Base-by-base conservation (phyloP, 495 filamentous ascomycete species). In the Neurospora africana region DNA sequence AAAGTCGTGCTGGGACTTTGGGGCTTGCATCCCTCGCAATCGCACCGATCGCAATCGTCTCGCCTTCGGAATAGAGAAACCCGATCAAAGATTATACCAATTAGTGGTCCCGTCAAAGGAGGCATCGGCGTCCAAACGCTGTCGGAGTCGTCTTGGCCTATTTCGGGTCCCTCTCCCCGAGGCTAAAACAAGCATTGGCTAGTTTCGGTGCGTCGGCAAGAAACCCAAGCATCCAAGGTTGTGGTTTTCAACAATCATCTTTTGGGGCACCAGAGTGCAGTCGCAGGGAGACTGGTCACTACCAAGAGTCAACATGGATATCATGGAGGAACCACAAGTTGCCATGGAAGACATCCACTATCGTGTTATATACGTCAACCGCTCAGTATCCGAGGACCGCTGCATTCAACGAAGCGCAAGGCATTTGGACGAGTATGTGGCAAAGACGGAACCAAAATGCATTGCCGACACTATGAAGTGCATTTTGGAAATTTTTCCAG, bases 341-440 rank as follows among this genome's bases (percentile, higher is more conserved):
- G 53, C 77, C 72, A 91, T 92, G 90, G 91, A 92, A 81, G 84
- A 85, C 81, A 85, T 88, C 76, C 83, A 88, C 73, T 94, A 91
- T 83, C 90, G 91, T 83, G 89, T 92, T 72, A 90, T 95, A 74
- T 95, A 94, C 79, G 92, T 95, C 72, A 91, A 95, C 82, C 90
- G 90, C 78, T 87, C 88, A 69, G 87, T 92, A 70, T 83, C 82
- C 73, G 84, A 88, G 74, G 90, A 93, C 74, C 84, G 89, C 38
- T 69, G 71, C 69, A 71, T 78, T 11, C 47, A 44, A 37, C 69
- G 68, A 39, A 44, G 39, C 72, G 68, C 68, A n/a, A 69, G 30
- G 19, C 67, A 27, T 23, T 19, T 69, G 61, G 72, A 67, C 1
- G n/a, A 65, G 27, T 69, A 68, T 33, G 27, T 67, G 7, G 13